A percentile compares a stretch with the other conserved stretches of the same genome.
These are phyloP conservation scores for Hansenula anomala DNA, from an alignment of 1,139 yeast genomes.

Conservation along the genomic window DNA sequence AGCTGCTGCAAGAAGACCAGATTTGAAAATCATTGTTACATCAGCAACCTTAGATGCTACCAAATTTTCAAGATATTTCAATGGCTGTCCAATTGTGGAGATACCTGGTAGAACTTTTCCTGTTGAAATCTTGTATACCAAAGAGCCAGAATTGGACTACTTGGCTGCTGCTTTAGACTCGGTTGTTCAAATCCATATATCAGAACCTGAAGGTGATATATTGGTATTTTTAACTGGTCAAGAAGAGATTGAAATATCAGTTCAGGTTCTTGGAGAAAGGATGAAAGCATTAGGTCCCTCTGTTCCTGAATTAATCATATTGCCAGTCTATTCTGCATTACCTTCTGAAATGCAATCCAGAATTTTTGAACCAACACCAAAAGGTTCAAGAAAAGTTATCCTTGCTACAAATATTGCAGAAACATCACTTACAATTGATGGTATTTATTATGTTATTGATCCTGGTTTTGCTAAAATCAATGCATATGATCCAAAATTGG, in stretches of 20 bases:
- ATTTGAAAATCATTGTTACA: slow-evolving; percentile 74
- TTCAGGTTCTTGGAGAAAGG: slow-evolving; percentile 67
- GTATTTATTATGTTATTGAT: slow-evolving; percentile 83
- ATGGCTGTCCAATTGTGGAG: slow-evolving; percentile 70
- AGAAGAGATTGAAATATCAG: slow-evolving; percentile 88
- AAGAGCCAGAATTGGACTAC: slow-evolving; percentile 82
- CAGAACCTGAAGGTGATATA: slow-evolving; percentile 78
- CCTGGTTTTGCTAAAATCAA: slow-evolving; percentile 92
- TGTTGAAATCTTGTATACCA: slow-evolving; percentile 73
- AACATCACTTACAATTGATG: slow-evolving; percentile 92
- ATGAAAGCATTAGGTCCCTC: slow-evolving; percentile 62
- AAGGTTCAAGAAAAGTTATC: slow-evolving; percentile 76
- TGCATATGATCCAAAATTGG: slow-evolving; percentile 76
- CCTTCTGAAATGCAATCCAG: slow-evolving; percentile 79
- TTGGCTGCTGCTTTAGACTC: slow-evolving; percentile 77
- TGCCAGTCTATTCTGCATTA: slow-evolving; percentile 91
- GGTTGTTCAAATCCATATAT: slow-evolving; percentile 74
- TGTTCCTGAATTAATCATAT: slow-evolving; percentile 61
- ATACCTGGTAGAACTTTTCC: slow-evolving; percentile 92
- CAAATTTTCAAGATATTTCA: slow-evolving; percentile 76
- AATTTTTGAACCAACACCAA: slow-evolving; percentile 87
- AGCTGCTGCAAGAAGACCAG: slow-evolving; percentile 67
- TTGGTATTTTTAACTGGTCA: slow-evolving; percentile 85
- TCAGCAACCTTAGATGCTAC: slow-evolving; percentile 90
- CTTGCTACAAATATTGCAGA: slow-evolving; percentile 96